Base-by-base conservation (phyloP, 1,139 yeast species). In the Spencermartinsiella ligniputridi region DNA sequence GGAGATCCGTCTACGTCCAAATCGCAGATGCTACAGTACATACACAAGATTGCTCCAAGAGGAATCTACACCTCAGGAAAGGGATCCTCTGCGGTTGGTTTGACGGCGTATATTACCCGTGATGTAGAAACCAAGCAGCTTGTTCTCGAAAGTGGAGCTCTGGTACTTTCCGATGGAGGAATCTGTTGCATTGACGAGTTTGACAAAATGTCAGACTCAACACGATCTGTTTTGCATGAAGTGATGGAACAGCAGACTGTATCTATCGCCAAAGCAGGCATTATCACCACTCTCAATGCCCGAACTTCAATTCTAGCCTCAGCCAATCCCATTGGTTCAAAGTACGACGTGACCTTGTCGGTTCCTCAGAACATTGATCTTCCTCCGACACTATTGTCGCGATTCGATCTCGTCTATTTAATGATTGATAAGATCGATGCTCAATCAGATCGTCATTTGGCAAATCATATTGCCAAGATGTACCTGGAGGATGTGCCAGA, bases 221-320 rank as follows among this genome's bases (percentile, higher is more conserved):
- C 98, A 0, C 74, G 98, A 58, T 88, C 97, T 2, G 97, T 92
- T 13, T 71, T 92, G 48, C 99, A 92, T 65, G 98, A 92, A 74
- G 98, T 94, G 18, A 92, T 92, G 98, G 98, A 92, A 71, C 98
- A 92, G 65, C 98, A 92, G 66, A 92, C 98, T 0, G 92, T 92
- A 37, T 89, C 97, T 11, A 88, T 92, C 57, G 98, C 98, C 35
- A 92, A 92, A 62, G 98, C 98, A 0, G 98, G 98, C 47, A 92
- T 92, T 60, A 92, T 90, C 60, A 92, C 98, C 12, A 92, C 98
- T 0, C 73, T 92, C 50, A 92, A 92, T 67, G 98, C 98, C 1
- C 77, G 98, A 66, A 90, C 97, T 0, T 89, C 97, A 0, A 85
- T 92, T 53, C 73, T 92, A 52, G 98, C 98, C 0, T 86, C 96